Percentiles rank a stretch among this genome's conserved stretches.
These are phyloP conservation scores for Pseudogymnoascus sp. DNA, from an alignment of 2,329 filamentous ascomycete genomes.

Conservation along the genomic window DNA sequence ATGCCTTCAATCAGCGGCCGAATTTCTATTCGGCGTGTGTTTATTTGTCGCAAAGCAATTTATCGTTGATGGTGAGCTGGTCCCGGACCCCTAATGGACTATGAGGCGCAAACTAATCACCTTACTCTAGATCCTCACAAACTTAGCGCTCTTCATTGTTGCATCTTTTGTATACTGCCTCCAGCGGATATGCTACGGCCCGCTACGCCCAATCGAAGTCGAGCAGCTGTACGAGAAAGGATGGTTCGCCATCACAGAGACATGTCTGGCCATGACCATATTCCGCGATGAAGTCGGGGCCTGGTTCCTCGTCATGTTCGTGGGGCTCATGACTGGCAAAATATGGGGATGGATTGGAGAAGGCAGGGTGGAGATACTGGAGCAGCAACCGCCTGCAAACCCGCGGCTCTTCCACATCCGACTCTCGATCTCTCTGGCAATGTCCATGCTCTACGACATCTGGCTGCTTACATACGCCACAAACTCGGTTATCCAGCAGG, in stretches of 20 bases:
- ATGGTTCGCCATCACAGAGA: constrained; percentile 97
- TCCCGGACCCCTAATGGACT: neutral
- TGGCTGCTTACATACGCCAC: constrained; percentile 76
- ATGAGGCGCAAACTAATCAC: constrained; percentile 10
- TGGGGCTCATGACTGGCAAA: constrained; percentile 83
- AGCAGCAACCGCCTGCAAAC: constrained; percentile 89
- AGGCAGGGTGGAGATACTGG: constrained; percentile 83
- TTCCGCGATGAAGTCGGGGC: constrained; percentile 91
- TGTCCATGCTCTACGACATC: constrained; percentile 73
- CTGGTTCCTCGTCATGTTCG: constrained; percentile 96
- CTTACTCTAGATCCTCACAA: constrained; percentile 67
- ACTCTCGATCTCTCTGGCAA: constrained; percentile 65
- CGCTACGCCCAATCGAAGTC: constrained; percentile 83
- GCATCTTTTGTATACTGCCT: constrained; percentile 76
- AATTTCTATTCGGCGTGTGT: constrained; percentile 99
- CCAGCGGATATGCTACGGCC: constrained; percentile 84
- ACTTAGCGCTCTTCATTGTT: constrained; percentile 76
- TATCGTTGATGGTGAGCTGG: constrained; percentile 72
- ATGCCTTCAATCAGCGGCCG: constrained; percentile 86
- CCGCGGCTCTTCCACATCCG: constrained; percentile 80
- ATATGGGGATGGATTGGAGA: constrained; percentile 99
- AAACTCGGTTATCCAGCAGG: constrained; percentile 74
- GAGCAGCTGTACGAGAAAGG: constrained; percentile 96
- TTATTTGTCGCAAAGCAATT: constrained; percentile 91
- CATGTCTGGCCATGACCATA: constrained; percentile 94